These are phyloP conservation scores for Phytophthora cactorum DNA, from an alignment of 352 stramenopile genomes.

Conservation along the genomic window DNA sequence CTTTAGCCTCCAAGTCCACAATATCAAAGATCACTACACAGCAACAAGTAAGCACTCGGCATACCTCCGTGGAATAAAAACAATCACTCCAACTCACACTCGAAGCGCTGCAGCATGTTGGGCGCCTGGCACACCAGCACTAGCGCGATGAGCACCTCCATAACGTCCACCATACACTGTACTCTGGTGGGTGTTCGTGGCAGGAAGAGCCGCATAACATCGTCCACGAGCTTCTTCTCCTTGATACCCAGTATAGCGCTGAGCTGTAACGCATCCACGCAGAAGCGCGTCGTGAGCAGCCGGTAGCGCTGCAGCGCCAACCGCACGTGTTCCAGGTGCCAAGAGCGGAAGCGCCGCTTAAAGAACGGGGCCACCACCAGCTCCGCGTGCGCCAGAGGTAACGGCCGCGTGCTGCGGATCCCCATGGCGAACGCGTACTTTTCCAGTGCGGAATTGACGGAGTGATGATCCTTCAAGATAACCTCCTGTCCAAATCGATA, in stretches of 20 bases:
- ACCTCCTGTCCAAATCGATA: conserved; percentile 3
- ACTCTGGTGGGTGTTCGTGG: conserved; percentile 60
- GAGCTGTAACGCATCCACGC: conserved; percentile 66
- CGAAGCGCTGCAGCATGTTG: conserved; percentile 62
- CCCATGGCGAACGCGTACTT: conserved; percentile 44
- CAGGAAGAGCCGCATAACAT: conserved; percentile 60
- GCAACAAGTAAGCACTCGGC: conserved; percentile 5
- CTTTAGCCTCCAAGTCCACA: conserved; percentile 48
- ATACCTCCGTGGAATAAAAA: background rate
- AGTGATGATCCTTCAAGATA: conserved; percentile 40
- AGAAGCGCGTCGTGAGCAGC: conserved; percentile 59
- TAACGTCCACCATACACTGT: conserved; percentile 74
- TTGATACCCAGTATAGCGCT: conserved; percentile 54
- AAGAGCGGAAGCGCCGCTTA: conserved; percentile 57
- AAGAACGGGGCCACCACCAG: conserved; percentile 58
- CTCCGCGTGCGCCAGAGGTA: conserved; percentile 49
- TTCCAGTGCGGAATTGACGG: conserved; percentile 3
- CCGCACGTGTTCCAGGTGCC: conserved; percentile 61
- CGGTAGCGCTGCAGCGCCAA: conserved; percentile 63
- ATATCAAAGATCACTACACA: conserved; percentile 65
- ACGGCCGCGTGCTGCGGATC: conserved; percentile 61
- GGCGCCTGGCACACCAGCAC: conserved; percentile 69
- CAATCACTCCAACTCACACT: conserved; percentile 35
- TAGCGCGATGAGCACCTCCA: conserved; percentile 70
- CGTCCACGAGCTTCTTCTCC: conserved; percentile 52